These are phyloP conservation scores for Talaromyces borbonicus DNA, from an alignment of 495 filamentous ascomycete species.

Conservation along the genomic window DNA sequence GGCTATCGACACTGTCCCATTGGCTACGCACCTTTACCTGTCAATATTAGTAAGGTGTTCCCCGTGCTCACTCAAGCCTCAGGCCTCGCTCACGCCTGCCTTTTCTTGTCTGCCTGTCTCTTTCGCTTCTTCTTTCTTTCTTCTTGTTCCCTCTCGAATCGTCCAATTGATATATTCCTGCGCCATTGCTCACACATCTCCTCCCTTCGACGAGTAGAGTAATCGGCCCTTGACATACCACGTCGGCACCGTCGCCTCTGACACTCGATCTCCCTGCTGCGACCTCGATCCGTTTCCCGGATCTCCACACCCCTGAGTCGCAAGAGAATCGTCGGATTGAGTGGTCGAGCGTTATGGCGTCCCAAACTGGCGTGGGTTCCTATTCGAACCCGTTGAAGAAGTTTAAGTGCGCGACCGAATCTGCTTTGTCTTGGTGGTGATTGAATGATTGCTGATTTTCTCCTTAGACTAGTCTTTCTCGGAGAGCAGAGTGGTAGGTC, in stretches of 20 bases:
- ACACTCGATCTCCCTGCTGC: no score
- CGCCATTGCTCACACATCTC: no score
- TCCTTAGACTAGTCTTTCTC: slow-evolving; percentile 77
- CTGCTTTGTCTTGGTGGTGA: not conserved
- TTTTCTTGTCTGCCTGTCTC: not conserved
- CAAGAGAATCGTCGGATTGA: slow-evolving; percentile 15
- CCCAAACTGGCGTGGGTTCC: slow-evolving; percentile 57
- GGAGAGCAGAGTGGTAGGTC: slow-evolving; percentile 91
- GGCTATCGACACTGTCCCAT: not conserved
- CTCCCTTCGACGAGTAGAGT: no score
- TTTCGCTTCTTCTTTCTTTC: slow-evolving; percentile 10
- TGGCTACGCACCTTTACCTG: not conserved
- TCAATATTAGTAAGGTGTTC: no score
- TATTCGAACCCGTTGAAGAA: slow-evolving; percentile 99
- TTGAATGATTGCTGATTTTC: slow-evolving; percentile 8
- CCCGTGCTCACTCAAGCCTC: not conserved
- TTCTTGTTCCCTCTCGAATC: no score
- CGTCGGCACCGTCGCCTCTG: no score
- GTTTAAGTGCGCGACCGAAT: slow-evolving; percentile 67
- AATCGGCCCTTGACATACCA: no score
- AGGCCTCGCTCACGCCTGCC: no score
- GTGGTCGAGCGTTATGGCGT: slow-evolving; percentile 34
- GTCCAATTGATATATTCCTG: no score
- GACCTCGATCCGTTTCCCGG: not conserved
- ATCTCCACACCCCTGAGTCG: not conserved